phyloP scores from a whole-genome alignment of 192 early-diverging fungal genomes.

The Haplosporangium gracile region DNA sequence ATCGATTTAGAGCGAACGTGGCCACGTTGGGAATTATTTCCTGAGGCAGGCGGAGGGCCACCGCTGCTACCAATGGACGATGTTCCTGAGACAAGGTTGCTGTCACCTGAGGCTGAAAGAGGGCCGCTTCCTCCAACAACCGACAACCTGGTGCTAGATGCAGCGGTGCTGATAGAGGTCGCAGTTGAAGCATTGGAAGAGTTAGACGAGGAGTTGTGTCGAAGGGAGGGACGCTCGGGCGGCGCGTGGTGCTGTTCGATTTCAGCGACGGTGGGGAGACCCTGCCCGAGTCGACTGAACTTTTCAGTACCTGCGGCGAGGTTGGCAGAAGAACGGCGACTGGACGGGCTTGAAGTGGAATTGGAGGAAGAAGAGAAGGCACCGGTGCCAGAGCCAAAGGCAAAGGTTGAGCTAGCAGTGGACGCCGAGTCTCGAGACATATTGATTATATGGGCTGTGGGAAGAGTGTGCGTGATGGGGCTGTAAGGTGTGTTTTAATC shows the following conservation, averaged over 20 bases:
- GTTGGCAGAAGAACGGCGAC: conserved; percentile 38
- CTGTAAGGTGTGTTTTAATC: background rate
- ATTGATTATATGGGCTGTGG: background rate
- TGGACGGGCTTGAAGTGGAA: conserved; percentile 9
- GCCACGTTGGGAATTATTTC: conserved; percentile 9
- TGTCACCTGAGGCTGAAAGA: background rate
- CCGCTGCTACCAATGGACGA: background rate
- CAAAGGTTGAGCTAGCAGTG: conserved; percentile 7
- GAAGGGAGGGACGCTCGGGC: background rate
- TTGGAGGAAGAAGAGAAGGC: conserved; percentile 18
- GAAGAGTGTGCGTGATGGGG: background rate
- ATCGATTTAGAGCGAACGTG: conserved; percentile 44
- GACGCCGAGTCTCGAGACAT: conserved; percentile 13
- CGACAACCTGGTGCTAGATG: background rate
- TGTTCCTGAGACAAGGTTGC: background rate
- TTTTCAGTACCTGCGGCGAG: conserved; percentile 28
- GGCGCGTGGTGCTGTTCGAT: conserved; percentile 5
- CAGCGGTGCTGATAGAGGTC: background rate
- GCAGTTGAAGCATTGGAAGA: background rate
- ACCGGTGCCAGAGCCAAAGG: conserved; percentile 25
- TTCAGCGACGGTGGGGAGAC: conserved; percentile 49
- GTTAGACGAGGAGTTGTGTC: conserved; percentile 14
- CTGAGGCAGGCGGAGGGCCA: conserved; percentile 5
- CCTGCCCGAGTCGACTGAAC: conserved; percentile 33
- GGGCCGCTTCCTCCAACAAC: background rate